Evolutionary conservation across 495 filamentous ascomycete genomes (phyloP).

Genomic region (Achaetomiella virescens): DNA sequence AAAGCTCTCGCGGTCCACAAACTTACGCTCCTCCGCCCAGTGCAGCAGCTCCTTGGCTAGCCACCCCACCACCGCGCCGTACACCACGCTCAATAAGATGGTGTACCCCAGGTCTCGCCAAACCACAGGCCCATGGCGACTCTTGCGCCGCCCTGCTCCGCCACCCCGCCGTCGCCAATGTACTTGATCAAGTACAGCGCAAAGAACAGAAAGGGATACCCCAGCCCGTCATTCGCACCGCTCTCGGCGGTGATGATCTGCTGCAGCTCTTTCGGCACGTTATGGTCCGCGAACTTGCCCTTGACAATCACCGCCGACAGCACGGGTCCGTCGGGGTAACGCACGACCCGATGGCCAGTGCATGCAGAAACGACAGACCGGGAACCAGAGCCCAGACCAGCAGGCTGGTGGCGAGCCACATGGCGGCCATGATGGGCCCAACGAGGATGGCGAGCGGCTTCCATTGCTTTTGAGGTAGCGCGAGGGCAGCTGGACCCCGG

Average conservation of each 20-base stretch:
- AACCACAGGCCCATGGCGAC: constrained; percentile 79
- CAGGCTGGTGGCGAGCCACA: constrained; percentile 82
- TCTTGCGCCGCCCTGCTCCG: constrained; percentile 48
- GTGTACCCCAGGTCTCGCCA: constrained; percentile 80
- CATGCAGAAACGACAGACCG: constrained; percentile 64
- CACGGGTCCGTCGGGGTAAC: constrained; percentile 92
- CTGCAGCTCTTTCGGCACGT: constrained; percentile 76
- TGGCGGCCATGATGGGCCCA: constrained; percentile 77
- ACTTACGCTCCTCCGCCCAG: constrained; percentile 75
- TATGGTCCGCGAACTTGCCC: constrained; percentile 86
- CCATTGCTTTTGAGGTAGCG: constrained; percentile 81
- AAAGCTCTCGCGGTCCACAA: constrained; percentile 86
- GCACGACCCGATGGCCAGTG: constrained; percentile 73
- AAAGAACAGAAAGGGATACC: constrained; percentile 85
- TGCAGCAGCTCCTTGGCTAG: constrained; percentile 74
- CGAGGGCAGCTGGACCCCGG: constrained; percentile 85
- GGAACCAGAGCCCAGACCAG: constrained; percentile 77
- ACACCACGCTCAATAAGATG: constrained; percentile 71
- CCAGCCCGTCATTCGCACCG: constrained; percentile 89
- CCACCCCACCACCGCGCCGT: constrained; percentile 74
- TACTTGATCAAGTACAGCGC: constrained; percentile 80
- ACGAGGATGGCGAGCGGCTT: constrained; percentile 67
- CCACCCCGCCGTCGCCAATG: constrained; percentile 45
- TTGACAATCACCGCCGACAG: constrained; percentile 88
- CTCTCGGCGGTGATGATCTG: constrained; percentile 86